phyloP scores from a whole-genome alignment of 2,329 filamentous ascomycete species.

The Verticillium longisporum region DNA sequence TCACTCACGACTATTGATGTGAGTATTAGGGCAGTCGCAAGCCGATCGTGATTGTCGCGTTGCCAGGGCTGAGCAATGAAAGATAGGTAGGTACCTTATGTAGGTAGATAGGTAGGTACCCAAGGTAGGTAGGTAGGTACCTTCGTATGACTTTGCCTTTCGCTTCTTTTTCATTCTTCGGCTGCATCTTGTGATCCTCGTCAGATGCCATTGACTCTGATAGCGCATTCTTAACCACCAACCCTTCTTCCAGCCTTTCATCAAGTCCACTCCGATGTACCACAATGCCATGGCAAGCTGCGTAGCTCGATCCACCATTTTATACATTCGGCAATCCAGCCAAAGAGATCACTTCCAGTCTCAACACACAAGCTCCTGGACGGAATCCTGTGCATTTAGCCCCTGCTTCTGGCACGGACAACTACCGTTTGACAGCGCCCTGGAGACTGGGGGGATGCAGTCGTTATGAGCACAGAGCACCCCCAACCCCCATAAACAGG shows the following conservation, averaged over 20 bases:
- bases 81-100: no score
- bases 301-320: not conserved
- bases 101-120: no score
- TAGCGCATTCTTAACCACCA: not conserved
- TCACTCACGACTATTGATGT: no score
- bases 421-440: not conserved
- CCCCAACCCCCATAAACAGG: not conserved
- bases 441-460: not conserved
- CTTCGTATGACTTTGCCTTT: not conserved
- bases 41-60: no score
- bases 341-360: conserved; percentile 7
- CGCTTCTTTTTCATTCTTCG: conserved; percentile 1
- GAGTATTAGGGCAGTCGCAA: no score
- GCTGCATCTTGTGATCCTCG: not conserved
- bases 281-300: not conserved
- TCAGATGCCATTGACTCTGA: not conserved
- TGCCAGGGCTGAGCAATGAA: no score
- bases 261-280: not conserved
- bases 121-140: no score
- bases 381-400: not conserved
- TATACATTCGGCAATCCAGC: not conserved
- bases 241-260: not conserved
- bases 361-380: not conserved
- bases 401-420: not conserved
- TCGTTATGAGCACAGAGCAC: not conserved